Conservation (phyloP, 306 rosid genomes). For the Dryas drummondii region DNA sequence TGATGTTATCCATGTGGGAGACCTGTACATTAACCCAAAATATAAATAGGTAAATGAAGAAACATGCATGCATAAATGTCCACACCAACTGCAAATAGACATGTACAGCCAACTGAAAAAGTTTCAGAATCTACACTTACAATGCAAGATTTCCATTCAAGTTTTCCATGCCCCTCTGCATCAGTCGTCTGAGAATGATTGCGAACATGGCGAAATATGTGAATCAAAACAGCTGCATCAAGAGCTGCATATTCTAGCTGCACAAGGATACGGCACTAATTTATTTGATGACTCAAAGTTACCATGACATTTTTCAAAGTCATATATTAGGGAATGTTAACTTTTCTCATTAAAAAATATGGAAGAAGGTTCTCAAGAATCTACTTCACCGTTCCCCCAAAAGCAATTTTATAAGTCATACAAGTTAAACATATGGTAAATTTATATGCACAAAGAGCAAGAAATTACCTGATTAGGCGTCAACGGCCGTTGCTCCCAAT, state of each 20-base stretch:
- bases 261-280: constrained; percentile 21
- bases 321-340: not conserved
- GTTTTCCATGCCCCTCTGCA: constrained; percentile 37
- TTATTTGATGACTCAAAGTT: constrained; percentile 1
- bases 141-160: constrained; percentile 78
- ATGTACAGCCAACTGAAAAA: not conserved
- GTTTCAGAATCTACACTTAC: constrained; percentile 45
- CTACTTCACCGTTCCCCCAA: not conserved
- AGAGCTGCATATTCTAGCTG: constrained; percentile 98
- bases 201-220: constrained; percentile 69
- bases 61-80: not conserved
- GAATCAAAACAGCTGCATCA: constrained; percentile 88
- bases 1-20: constrained; percentile 47
- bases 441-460: not conserved
- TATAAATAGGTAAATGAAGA: constrained; percentile 7
- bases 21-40: constrained; percentile 41
- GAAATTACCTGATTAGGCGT: constrained; percentile 68
- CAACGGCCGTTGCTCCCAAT: constrained; percentile 95
- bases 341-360: not conserved
- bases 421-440: not conserved
- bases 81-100: not conserved
- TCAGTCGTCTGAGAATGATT: constrained; percentile 49
- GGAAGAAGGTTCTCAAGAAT: not conserved
- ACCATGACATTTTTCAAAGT: not conserved
- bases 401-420: not conserved